These are phyloP conservation scores for Flaveria linearis DNA, from an alignment of 129 eudicot species.

Conservation along the genomic window DNA sequence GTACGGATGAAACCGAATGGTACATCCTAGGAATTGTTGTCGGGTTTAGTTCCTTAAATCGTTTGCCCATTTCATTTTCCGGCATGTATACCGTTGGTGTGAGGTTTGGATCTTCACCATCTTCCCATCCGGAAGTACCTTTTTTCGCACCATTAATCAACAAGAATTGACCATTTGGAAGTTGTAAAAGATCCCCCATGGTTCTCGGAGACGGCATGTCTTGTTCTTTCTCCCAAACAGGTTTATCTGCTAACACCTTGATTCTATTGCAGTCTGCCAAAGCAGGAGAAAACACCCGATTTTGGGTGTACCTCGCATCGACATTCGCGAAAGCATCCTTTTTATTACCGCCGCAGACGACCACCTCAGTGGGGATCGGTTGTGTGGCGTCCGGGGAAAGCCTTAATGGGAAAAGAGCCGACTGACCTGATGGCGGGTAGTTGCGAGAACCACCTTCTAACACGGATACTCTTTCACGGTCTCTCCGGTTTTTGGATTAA, in stretches of 20 bases:
- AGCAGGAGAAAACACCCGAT: slow-evolving; percentile 50
- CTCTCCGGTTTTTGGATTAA: slow-evolving; percentile 46
- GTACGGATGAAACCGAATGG: slow-evolving; percentile 55
- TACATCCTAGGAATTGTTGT: slow-evolving; percentile 70
- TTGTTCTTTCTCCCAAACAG: slow-evolving; percentile 69
- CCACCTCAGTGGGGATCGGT: slow-evolving; percentile 38
- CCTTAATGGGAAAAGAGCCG: slow-evolving; percentile 69
- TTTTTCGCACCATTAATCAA: slow-evolving; percentile 68
- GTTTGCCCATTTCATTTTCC: slow-evolving; percentile 37
- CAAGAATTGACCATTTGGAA: slow-evolving; percentile 67
- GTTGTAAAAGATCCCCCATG: slow-evolving; percentile 70
- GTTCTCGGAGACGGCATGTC: slow-evolving; percentile 68
- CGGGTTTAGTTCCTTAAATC: slow-evolving; percentile 50
- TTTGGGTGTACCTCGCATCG: slow-evolving; percentile 39
- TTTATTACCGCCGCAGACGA: slow-evolving; percentile 76
- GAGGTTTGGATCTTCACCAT: slow-evolving; percentile 55
- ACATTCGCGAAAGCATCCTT: slow-evolving; percentile 42
- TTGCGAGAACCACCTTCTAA: slow-evolving; percentile 69
- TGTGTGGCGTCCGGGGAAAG: slow-evolving; percentile 27
- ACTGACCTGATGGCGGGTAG: slow-evolving; percentile 74
- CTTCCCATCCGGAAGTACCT: slow-evolving; percentile 78
- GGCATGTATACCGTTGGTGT: slow-evolving; percentile 65
- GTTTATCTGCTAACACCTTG: neutral
- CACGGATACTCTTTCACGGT: slow-evolving; percentile 39
- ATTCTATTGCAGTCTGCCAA: slow-evolving; percentile 62